These are phyloP conservation scores for Collybia sordida DNA, from an alignment of 768 basidiomycete species.

Conservation along the genomic window DNA sequence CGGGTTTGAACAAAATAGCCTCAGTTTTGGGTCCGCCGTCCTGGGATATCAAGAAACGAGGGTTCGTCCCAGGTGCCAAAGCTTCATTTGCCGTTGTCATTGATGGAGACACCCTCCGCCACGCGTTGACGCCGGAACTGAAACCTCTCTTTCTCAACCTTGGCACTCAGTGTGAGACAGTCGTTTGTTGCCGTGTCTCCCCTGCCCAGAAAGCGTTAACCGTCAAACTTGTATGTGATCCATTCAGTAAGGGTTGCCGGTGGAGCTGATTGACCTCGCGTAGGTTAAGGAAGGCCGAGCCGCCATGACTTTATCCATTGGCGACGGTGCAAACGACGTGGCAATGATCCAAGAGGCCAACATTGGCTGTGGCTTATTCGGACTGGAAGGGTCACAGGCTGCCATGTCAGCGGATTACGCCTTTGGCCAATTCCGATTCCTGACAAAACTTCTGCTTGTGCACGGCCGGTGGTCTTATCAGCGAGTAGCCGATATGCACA, in stretches of 20 bases:
- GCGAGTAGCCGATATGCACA: conserved; percentile 94
- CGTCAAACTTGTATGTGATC: conserved; percentile 74
- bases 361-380: conserved; percentile 91
- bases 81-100: conserved; percentile 93
- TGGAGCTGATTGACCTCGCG: conserved; percentile 5
- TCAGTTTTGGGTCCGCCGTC: conserved; percentile 79
- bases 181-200: conserved; percentile 97
- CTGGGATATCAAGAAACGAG: conserved; percentile 57
- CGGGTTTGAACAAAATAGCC: conserved; percentile 91
- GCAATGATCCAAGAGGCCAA: conserved; percentile 99
- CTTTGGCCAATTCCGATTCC: conserved; percentile 94
- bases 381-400: conserved; percentile 95
- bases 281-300: conserved; percentile 94
- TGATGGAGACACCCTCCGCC: conserved; percentile 88
- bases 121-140: conserved; percentile 74
- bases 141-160: conserved; percentile 89
- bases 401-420: conserved; percentile 99
- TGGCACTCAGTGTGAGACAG: conserved; percentile 95
- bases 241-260: too few relatives aligned
- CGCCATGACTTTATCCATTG: conserved; percentile 96
- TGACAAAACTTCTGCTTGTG: conserved; percentile 88
- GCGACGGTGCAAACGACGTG: conserved; percentile 97
- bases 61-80: conserved; percentile 63
- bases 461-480: conserved; percentile 98
- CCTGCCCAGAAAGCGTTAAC: conserved; percentile 98